These are phyloP conservation scores for Cutaneotrichosporon cutaneum DNA, from an alignment of 1,284 basidiomycete genomes.

Conservation along the genomic window DNA sequence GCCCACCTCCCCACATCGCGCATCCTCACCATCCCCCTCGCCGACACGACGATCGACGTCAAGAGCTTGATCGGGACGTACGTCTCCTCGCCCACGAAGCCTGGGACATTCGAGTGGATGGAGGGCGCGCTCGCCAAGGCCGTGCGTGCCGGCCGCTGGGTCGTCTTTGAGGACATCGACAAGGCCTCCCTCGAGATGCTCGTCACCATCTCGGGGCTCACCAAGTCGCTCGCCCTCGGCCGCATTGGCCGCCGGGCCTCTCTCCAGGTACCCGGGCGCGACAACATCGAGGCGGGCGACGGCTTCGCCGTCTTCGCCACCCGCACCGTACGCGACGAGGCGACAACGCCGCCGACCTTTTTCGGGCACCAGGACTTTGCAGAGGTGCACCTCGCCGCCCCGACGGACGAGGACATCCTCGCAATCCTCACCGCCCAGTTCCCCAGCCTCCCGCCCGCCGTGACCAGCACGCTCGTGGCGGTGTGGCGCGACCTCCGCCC, in stretches of 20 bases:
- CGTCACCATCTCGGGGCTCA: conserved; percentile 75
- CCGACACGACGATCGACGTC: conserved; percentile 91
- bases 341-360: conserved; percentile 60
- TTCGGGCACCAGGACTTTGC: conserved; percentile 77
- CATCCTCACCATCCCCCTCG: conserved; percentile 81
- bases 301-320: conserved; percentile 79
- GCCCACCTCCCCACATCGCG: conserved; percentile 57
- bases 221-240: conserved; percentile 71
- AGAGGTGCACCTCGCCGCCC: conserved; percentile 66
- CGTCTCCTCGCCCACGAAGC: conserved; percentile 76
- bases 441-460: conserved; percentile 59
- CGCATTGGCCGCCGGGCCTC: conserved; percentile 64
- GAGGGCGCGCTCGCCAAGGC: conserved; percentile 91
- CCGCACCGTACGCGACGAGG: conserved; percentile 60
- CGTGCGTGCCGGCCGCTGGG: conserved; percentile 87
- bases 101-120: conserved; percentile 94
- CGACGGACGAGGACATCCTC: conserved; percentile 65
- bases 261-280: conserved; percentile 67
- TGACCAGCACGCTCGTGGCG: conserved; percentile 45
- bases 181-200: conserved; percentile 81
- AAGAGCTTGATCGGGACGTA: conserved; percentile 93
- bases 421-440: conserved; percentile 69
- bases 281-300: conserved; percentile 68
- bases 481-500: conserved; percentile 48
- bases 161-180: conserved; percentile 92